phyloP scores from a whole-genome alignment of 768 basidiomycete genomes.

The Phaeolepiota aurea region DNA sequence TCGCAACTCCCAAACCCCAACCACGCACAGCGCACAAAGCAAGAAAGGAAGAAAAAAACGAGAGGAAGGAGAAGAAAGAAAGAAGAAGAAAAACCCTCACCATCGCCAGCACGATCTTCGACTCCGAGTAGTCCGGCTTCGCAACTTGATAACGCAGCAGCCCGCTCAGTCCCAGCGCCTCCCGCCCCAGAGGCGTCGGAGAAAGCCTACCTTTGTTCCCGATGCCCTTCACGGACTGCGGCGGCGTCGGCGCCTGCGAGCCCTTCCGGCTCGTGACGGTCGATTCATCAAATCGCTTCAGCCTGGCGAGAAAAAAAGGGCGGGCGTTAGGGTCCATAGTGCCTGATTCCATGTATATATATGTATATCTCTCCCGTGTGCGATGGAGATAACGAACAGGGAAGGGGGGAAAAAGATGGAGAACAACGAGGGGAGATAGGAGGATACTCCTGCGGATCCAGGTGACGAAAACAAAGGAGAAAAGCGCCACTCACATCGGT shows the following conservation, averaged over 20 bases:
- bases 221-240: constrained; percentile 79
- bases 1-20: too few relatives aligned
- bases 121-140: constrained; percentile 97
- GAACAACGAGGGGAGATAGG: too few relatives aligned
- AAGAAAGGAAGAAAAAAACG: too few relatives aligned
- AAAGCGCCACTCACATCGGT: constrained; percentile 43
- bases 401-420: too few relatives aligned
- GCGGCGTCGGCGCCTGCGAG: constrained; percentile 72
- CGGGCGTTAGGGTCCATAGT: too few relatives aligned
- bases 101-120: constrained; percentile 98
- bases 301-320: constrained; percentile 35
- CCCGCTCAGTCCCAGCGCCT: background rate
- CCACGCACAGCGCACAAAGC: too few relatives aligned
- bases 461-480: constrained; percentile 1
- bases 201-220: constrained; percentile 67
- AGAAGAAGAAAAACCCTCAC: constrained; percentile 27
- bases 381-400: too few relatives aligned
- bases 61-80: too few relatives aligned
- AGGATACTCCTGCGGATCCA: background rate
- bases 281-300: constrained; percentile 76
- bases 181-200: background rate
- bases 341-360: too few relatives aligned
- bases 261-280: constrained; percentile 59
- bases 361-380: too few relatives aligned
- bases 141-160: constrained; percentile 48